Evolutionary conservation across 768 basidiomycete species (phyloP), one percentile per base, ranked within the genome.

Genomic region (Boletus reticulatus): DNA sequence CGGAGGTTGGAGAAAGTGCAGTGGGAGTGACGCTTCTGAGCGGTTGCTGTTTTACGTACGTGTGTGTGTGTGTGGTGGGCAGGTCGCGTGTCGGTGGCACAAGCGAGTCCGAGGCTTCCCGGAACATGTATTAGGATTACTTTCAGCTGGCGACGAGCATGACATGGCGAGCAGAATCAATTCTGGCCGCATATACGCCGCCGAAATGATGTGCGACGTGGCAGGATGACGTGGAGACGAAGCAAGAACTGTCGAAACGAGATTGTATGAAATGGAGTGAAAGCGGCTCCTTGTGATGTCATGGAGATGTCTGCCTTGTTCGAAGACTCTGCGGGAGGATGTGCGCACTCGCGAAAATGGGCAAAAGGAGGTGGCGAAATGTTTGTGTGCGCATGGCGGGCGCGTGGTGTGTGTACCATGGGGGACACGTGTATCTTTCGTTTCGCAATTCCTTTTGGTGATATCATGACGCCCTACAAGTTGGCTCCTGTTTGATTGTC

Each of bases 361-460:
- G 47, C 27, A 19, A n/a, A 43, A 43, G 43, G 48, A 37, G 46
- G 41, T 27, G 39, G 41, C n/a, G 29, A 52, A 56, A 52, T 45
- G 50, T 62, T 62, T 9, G 50, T 19, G 19, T 39, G 41, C 56
- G 60, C 62, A 57, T 69, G 67, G 62, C 49, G 27, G 55, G 63
- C 62, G 53, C 68, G 67, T 69, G 67, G 50, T 53, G 57, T 69
- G 61, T 61, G 57, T 68, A 61, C 62, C 67, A 57, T 68, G 62
- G 67, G 58, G 62, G 47, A 67, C 58, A 55, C 61, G 56, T 64
- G 61, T 59, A 45, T 58, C 45, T 50, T 50, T 55, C 47, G 51
- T 58, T 61, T 51, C 29, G 41, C 45, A 50, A 42, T 54, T 48
- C n/a, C 34, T 19, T 39, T 29, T 47, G 53, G 43, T 60, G 60